phyloP scores from a whole-genome alignment of 345 rosid species.

The Cardiospermum halicacabum region DNA sequence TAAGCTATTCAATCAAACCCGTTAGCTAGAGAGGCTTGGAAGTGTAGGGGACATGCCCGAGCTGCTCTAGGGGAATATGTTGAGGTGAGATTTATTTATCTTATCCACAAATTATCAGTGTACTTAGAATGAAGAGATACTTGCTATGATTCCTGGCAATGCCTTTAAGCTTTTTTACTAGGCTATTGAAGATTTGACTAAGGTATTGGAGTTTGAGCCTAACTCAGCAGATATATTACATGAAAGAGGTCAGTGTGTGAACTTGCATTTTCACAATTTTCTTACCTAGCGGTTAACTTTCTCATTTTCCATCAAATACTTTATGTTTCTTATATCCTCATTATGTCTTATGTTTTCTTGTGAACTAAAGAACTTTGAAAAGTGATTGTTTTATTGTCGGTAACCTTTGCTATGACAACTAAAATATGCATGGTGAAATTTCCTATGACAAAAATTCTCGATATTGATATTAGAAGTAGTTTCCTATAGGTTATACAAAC shows the following conservation, averaged over 20 bases:
- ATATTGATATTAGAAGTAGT: not conserved
- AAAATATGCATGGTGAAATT: not conserved
- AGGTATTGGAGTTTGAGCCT: constrained; percentile 86
- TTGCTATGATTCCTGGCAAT: no score
- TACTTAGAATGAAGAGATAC: not conserved
- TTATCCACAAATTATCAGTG: constrained; percentile 9
- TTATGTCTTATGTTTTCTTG: not conserved
- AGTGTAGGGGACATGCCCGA: constrained; percentile 96
- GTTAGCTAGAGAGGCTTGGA: constrained; percentile 98
- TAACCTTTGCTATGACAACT: not conserved
- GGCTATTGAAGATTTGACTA: constrained; percentile 90
- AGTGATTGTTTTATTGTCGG: not conserved
- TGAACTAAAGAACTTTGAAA: constrained; percentile 1
- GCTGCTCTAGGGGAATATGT: constrained; percentile 87
- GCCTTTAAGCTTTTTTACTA: no score
- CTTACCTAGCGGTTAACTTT: not conserved
- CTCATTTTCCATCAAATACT: not conserved
- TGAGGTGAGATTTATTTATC: constrained; percentile 48
- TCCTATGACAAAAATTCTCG: not conserved
- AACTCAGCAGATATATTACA: constrained; percentile 82
- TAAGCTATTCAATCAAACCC: constrained; percentile 90
- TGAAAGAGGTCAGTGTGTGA: constrained; percentile 70
- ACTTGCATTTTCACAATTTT: constrained; percentile 1
- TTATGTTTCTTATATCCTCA: not conserved
- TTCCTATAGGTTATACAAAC: no score